These are phyloP conservation scores for Fusarium xylarioides DNA, from an alignment of 2,329 filamentous ascomycete species.

Conservation along the genomic window DNA sequence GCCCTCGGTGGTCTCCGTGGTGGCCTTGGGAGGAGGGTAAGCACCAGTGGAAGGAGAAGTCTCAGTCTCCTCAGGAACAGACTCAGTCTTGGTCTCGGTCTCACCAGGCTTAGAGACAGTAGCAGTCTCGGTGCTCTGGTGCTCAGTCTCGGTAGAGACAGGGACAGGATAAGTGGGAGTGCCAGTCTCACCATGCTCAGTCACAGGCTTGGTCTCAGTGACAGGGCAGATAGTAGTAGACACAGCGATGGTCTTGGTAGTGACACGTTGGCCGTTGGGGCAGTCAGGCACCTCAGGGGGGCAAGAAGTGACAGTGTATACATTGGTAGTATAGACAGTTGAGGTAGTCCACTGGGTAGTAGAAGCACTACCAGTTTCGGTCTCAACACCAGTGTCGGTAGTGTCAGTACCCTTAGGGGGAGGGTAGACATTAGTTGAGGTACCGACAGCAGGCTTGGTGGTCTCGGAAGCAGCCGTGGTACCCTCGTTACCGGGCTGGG, in stretches of 20 bases:
- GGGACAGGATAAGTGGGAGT: slow-evolving; percentile 4
- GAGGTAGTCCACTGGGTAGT: slow-evolving; percentile 29
- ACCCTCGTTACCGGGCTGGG: neutral
- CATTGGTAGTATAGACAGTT: slow-evolving; percentile 36
- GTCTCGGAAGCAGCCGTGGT: slow-evolving; percentile 15
- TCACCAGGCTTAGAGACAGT: neutral
- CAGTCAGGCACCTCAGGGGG: slow-evolving; percentile 33
- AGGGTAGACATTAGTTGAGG: neutral
- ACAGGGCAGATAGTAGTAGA: slow-evolving; percentile 39
- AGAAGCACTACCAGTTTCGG: neutral
- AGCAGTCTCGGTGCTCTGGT: slow-evolving; percentile 1
- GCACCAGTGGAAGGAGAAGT: neutral
- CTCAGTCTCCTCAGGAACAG: neutral
- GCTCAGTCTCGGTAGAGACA: slow-evolving; percentile 3
- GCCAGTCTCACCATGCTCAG: slow-evolving; percentile 13
- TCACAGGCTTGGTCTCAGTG: slow-evolving; percentile 16
- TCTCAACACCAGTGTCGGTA: neutral
- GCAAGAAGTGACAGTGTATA: slow-evolving; percentile 36
- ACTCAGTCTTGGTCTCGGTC: slow-evolving; percentile 1
- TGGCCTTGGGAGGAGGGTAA: neutral
- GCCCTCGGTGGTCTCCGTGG: neutral
- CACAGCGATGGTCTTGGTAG: slow-evolving; percentile 37
- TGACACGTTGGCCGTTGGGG: slow-evolving; percentile 21
- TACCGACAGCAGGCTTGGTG: neutral
- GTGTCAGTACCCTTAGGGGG: neutral